These are phyloP conservation scores for Corymbia maculata DNA, from an alignment of 345 rosid species.

Conservation along the genomic window DNA sequence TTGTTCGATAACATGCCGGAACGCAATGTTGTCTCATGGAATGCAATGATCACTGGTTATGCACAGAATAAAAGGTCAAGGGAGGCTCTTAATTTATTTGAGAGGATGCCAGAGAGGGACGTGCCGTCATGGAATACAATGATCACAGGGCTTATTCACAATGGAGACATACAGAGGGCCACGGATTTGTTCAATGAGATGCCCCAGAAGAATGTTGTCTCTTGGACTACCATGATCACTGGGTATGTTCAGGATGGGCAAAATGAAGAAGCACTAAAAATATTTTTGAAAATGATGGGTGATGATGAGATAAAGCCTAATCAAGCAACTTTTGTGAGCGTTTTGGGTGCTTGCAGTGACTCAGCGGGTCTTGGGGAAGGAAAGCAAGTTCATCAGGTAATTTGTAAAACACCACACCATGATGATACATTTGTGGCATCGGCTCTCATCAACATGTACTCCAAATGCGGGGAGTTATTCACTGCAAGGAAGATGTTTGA, in stretches of 20 bases:
- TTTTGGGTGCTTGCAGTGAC: conserved; percentile 66
- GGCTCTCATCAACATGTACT: conserved; percentile 71
- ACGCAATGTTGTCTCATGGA: conserved; percentile 61
- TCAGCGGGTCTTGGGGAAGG: conserved; percentile 61
- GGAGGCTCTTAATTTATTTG: conserved; percentile 52
- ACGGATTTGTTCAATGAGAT: conserved; percentile 34
- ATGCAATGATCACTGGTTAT: conserved; percentile 73
- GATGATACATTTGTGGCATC: conserved; percentile 34
- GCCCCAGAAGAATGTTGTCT: conserved; percentile 55
- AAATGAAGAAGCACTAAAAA: conserved; percentile 46
- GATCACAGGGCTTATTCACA: conserved; percentile 54
- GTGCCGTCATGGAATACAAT: conserved; percentile 70
- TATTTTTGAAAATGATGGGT: conserved; percentile 41
- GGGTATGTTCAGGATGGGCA: conserved; percentile 40
- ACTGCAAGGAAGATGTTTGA: conserved; percentile 50
- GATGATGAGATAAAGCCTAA: conserved; percentile 42
- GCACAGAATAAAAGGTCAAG: conserved; percentile 34
- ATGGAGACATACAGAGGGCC: conserved; percentile 34
- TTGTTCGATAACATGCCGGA: conserved; percentile 53
- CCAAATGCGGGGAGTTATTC: conserved; percentile 51
- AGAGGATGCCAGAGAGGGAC: conserved; percentile 50
- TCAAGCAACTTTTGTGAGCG: conserved; percentile 45
- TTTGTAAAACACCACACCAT: conserved; percentile 46
- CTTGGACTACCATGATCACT: conserved; percentile 75
- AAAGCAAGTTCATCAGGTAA: conserved; percentile 57